Evolutionary conservation across 2,329 filamentous ascomycete genomes (phyloP), one percentile per base, ranked within the genome.

Genomic region (Daldinia eschscholtzii): DNA sequence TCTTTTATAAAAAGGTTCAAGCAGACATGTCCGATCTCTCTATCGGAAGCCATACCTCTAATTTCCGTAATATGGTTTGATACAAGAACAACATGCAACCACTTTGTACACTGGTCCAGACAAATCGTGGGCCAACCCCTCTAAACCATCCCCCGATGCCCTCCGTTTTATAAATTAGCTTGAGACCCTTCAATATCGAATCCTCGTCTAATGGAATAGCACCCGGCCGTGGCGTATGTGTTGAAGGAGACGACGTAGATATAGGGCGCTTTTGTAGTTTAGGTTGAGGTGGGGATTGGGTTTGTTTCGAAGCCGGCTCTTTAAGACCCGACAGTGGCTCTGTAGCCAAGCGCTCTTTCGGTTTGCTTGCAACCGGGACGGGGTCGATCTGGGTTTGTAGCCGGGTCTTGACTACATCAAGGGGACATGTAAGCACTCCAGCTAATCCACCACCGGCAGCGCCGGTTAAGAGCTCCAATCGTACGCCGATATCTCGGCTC

Each of bases 21-120:
- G 66, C 46, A 41, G 75, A 63, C 57, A 77, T 73, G 48, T 77
- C 77, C 57, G 75, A 72, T 61, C 71, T 71, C 67, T 81, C 79
- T 39, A 73, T 18, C 10, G 82, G 82, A 65, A 82, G 71, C 78
- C 82, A 82, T 44, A 80, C 73, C 64, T 94, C 92, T 72, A 98
- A 86, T 80, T 91, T 89, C 76, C 92, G 90, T 77, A 98, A 82
- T 63, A 98, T 84, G 67, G 91, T 92, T 82, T 98, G 95, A 80
- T 98, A 98, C 79, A 98, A 84, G 74, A 98, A 94, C 78, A 98
- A 85, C 95, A 98, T 98, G 72, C 93, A 97, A 46, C 94, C 93
- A 77, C 93, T 97, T 83, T 99, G 96, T 65, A 98, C 93, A 76
- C 95, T 97, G 23, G 96, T 99, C 96, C 96, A 99, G 13, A 98